A percentile compares a stretch with the other conserved stretches of the same genome.
Conservation (phyloP, 192 early-diverging fungal genomes). For the Entrophospora sp. region DNA sequence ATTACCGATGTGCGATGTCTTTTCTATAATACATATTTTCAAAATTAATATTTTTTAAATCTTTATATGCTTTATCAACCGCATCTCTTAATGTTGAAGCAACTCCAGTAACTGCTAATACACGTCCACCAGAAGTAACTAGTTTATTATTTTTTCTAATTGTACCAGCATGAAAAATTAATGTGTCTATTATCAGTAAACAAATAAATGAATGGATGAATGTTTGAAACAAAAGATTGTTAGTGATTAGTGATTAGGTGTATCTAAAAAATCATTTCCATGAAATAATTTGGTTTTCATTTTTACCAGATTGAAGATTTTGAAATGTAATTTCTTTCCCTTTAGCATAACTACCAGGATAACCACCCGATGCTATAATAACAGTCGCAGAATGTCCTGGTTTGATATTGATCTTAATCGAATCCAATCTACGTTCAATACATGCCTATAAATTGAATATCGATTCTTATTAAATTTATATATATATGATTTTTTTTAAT, state of each 20-base stretch:
- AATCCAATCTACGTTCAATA: conserved; percentile 84
- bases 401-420: conserved; percentile 66
- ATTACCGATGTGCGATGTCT: conserved; percentile 83
- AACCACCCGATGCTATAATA: conserved; percentile 85
- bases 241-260: no score
- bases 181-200: conserved; percentile 34
- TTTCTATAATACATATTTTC: conserved; percentile 79
- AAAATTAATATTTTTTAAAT: conserved; percentile 64
- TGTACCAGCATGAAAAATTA: conserved; percentile 95
- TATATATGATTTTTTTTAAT: not conserved
- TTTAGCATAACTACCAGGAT: conserved; percentile 83
- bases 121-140: conserved; percentile 89
- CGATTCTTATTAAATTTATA: not conserved
- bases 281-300: conserved; percentile 1
- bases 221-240: no score
- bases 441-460: conserved; percentile 45
- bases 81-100: conserved; percentile 65
- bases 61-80: conserved; percentile 67
- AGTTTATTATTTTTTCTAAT: conserved; percentile 45
- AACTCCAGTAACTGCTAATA: conserved; percentile 85
- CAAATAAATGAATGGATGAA: conserved; percentile 2
- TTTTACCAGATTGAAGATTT: conserved; percentile 29
- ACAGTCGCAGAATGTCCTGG: conserved; percentile 81
- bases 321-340: conserved; percentile 65
- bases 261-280: not conserved